Conservation (phyloP, 116 monocot genomes). For the Zostera marina region DNA sequence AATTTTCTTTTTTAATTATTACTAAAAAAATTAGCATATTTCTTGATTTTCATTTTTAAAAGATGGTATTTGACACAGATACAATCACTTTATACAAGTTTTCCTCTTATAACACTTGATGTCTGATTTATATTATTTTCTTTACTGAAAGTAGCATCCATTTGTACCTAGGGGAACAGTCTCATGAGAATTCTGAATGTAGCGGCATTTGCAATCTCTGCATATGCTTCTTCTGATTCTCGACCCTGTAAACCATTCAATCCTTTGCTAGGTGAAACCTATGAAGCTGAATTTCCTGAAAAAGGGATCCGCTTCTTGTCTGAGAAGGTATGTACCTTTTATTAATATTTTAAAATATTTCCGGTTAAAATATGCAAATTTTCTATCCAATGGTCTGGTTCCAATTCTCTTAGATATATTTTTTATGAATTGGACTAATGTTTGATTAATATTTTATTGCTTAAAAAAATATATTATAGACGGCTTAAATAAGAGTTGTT, state of each 20-base stretch:
- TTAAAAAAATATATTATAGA: too few relatives aligned
- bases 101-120: background rate
- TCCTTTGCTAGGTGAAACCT: constrained; percentile 90
- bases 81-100: background rate
- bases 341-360: too few relatives aligned
- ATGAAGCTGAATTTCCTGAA: constrained; percentile 89
- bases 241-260: constrained; percentile 89
- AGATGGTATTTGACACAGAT: background rate
- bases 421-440: too few relatives aligned
- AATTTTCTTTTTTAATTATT: too few relatives aligned
- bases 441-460: too few relatives aligned
- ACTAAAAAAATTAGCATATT: too few relatives aligned
- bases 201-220: constrained; percentile 97
- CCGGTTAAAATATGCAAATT: too few relatives aligned
- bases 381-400: too few relatives aligned
- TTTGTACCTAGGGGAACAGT: constrained; percentile 56
- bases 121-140: background rate
- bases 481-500: too few relatives aligned
- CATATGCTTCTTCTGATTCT: constrained; percentile 77
- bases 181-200: constrained; percentile 92
- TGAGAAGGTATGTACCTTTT: constrained; percentile 51
- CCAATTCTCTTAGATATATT: too few relatives aligned
- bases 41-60: background rate
- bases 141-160: constrained; percentile 1
- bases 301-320: constrained; percentile 83